Evolutionary conservation across 1,284 basidiomycete species (phyloP).

Genomic region (Marasmius tenuissimus): DNA sequence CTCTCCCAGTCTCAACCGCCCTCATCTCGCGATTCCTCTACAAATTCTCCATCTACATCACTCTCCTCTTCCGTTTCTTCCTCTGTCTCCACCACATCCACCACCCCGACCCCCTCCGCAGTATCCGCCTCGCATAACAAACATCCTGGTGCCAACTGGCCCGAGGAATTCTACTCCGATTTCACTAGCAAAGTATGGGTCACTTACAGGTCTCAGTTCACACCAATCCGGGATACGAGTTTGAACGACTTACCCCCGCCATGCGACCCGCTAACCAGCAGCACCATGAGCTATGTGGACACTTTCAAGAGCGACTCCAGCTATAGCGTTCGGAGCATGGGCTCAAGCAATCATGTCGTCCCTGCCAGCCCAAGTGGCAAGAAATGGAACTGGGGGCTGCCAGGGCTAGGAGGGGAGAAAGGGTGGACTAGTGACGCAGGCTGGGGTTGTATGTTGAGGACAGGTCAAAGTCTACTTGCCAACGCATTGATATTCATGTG

Average conservation of each 20-base stretch:
- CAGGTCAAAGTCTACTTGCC: constrained; percentile 90
- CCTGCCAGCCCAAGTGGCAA: constrained; percentile 9
- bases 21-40: constrained; percentile 7
- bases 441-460: constrained; percentile 98
- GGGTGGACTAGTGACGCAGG: constrained; percentile 90
- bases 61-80: constrained; percentile 36
- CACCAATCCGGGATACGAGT: constrained; percentile 74
- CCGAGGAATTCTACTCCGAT: constrained; percentile 84
- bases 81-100: constrained; percentile 47
- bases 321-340: constrained; percentile 6
- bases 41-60: constrained; percentile 9
- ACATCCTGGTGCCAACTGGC: constrained; percentile 63
- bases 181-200: constrained; percentile 88
- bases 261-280: constrained; percentile 8
- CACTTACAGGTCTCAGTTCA: constrained; percentile 90
- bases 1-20: constrained; percentile 26
- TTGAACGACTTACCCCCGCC: constrained; percentile 49
- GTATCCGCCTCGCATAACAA: constrained; percentile 32
- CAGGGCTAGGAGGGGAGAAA: constrained; percentile 54
- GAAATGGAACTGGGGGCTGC: constrained; percentile 15
- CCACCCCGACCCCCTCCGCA: constrained; percentile 25
- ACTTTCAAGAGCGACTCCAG: constrained; percentile 15
- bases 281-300: constrained; percentile 5
- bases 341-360: neutral
- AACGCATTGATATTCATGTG: constrained; percentile 86